A percentile compares a stretch with the other conserved stretches of the same genome.
These are phyloP conservation scores for Actinomucor elegans DNA, from an alignment of 371 early-diverging fungal genomes.

Conservation along the genomic window DNA sequence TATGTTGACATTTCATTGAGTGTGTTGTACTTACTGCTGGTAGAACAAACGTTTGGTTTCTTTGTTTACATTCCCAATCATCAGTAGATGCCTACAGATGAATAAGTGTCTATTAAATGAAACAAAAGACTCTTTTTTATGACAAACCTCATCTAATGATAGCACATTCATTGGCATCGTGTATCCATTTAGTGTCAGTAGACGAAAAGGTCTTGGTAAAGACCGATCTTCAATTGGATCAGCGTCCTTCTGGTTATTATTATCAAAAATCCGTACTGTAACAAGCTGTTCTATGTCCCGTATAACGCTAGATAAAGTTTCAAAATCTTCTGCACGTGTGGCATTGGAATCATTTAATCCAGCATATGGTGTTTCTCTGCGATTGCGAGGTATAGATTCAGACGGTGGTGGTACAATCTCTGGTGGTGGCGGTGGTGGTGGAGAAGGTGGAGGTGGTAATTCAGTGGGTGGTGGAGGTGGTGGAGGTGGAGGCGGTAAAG, in stretches of 20 bases:
- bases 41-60: no score
- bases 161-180: conserved; percentile 25
- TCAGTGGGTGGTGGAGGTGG: conserved; percentile 15
- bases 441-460: conserved; percentile 1
- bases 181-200: no score
- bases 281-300: conserved; percentile 25
- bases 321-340: no score
- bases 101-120: neutral
- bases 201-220: conserved; percentile 16
- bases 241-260: neutral
- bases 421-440: conserved; percentile 12
- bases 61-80: no score
- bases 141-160: conserved; percentile 13
- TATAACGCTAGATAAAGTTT: neutral
- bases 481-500: neutral
- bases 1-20: neutral
- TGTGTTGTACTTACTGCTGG: neutral
- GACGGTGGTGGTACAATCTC: neutral
- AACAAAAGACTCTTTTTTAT: neutral
- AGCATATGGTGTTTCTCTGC: neutral
- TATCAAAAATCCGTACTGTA: conserved; percentile 19
- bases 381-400: neutral
- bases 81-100: no score
- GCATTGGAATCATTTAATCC: conserved; percentile 1
- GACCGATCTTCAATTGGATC: neutral